These are phyloP conservation scores for Escallonia herrerae DNA, from an alignment of 129 eudicot species.

Conservation along the genomic window DNA sequence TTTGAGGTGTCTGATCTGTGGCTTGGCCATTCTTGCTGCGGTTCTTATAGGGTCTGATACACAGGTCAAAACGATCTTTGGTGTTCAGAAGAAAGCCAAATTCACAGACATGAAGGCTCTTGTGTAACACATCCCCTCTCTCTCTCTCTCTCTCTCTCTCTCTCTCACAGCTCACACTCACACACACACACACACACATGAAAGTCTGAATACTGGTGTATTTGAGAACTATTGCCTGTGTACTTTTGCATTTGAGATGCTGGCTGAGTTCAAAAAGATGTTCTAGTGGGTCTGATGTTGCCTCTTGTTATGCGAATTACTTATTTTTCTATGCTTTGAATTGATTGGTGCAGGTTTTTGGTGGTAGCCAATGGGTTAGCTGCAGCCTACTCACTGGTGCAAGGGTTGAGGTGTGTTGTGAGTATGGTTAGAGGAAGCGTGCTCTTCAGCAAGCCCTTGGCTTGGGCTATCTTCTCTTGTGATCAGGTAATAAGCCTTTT, in stretches of 20 bases:
- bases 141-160: no score
- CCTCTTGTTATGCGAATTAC: not conserved
- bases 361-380: conserved; percentile 74
- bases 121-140: conserved; percentile 35
- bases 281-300: not conserved
- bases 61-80: conserved; percentile 63
- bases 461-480: conserved; percentile 85
- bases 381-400: conserved; percentile 76
- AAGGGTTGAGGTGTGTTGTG: conserved; percentile 61
- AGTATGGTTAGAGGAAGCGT: conserved; percentile 68
- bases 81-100: conserved; percentile 55
- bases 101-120: conserved; percentile 78
- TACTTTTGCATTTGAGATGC: no score
- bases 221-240: no score
- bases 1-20: conserved; percentile 49
- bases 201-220: no score
- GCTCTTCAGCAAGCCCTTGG: conserved; percentile 80
- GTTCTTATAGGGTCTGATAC: conserved; percentile 61
- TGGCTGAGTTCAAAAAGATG: no score
- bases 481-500: conserved; percentile 50
- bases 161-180: no score
- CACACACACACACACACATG: not conserved
- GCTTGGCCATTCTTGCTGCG: conserved; percentile 59
- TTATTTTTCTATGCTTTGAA: not conserved
- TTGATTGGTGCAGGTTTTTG: conserved; percentile 43